Conservation (phyloP, 345 rosid species). For the Adansonia digitata region DNA sequence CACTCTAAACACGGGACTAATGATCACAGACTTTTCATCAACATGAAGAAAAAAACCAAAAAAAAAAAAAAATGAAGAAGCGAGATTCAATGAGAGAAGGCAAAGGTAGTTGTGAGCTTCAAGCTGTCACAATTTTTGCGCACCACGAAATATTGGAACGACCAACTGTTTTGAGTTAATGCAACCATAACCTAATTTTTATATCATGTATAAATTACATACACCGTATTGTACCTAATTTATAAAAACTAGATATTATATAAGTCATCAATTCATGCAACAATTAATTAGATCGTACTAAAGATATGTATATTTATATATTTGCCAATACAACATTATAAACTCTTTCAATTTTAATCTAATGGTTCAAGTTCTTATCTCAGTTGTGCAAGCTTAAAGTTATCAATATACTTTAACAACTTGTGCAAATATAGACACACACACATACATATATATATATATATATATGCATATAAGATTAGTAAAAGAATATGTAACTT, state of each 20-base stretch:
- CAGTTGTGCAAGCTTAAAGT: too few relatives aligned
- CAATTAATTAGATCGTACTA: background rate
- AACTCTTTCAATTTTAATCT: too few relatives aligned
- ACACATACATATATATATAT: too few relatives aligned
- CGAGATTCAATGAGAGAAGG: slow-evolving; percentile 5
- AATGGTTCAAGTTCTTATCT: too few relatives aligned
- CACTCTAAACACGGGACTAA: slow-evolving; percentile 2
- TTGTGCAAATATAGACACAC: too few relatives aligned
- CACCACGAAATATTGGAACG: background rate
- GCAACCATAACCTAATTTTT: background rate
- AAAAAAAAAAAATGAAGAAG: background rate
- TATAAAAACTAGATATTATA: background rate
- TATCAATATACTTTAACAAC: too few relatives aligned
- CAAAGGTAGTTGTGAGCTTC: slow-evolving; percentile 5
- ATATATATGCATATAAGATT: too few relatives aligned
- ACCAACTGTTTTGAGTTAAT: slow-evolving; percentile 9
- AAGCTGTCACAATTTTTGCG: background rate
- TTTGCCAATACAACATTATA: background rate
- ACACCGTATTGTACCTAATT: background rate
- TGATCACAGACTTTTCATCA: background rate
- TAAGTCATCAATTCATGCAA: background rate
- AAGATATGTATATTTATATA: background rate
- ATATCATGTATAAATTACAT: background rate
- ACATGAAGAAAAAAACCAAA: too few relatives aligned
- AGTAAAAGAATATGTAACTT: too few relatives aligned